Base-by-base conservation (phyloP, 2,329 filamentous ascomycete species). In the Nemania abortiva region DNA sequence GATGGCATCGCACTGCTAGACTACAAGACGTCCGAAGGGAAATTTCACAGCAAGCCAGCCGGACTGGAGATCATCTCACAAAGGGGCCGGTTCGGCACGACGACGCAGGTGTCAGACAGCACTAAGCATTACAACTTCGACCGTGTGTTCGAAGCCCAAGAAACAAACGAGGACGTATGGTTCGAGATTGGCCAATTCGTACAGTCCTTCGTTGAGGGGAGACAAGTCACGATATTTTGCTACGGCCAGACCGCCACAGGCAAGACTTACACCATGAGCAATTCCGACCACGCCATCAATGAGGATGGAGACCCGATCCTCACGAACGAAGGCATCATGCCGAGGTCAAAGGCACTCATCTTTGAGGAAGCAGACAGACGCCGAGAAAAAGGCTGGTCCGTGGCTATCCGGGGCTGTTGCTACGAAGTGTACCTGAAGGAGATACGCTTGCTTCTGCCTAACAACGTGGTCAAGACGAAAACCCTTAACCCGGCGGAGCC, bases 391-490 rank as follows among this genome's bases (percentile, higher is more conserved):
- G 95, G 94, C 22, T 97, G 94, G 94, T 87, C 85, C 27, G 98
- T 98, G 80, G 91, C 87, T 0, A 96, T 98, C 90, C 91, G 95
- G 78, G 96, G 95, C 6, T 94, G 90, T 60, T 98, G 98, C 77
- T 90, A 98, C 29, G 96, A 99, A 78, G 95, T 98, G 7, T 98
- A 99, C 87, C 98, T 98, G 69, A 95, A 98, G 78, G 94, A 97
- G 69, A 87, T 98, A 15, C 42, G 57, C 3, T 57, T 58, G 10
- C 52, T 71, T 95, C 98, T 79, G 82, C 98, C 20, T 86, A 98
- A 39, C 9, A 47, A 11, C 13, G 20, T 42, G 11, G 42, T 1
- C 77, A 82, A 34, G 85, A 92, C 29, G 31, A 67, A 61, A 50
- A 70, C 11, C 4, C 57, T 89, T 90, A 72, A 93, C 91, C 81